Percentiles rank a stretch among this genome's conserved stretches.
These are phyloP conservation scores for Cryptosporidium canis DNA, from an alignment of 169 alveolate species.

Conservation along the genomic window DNA sequence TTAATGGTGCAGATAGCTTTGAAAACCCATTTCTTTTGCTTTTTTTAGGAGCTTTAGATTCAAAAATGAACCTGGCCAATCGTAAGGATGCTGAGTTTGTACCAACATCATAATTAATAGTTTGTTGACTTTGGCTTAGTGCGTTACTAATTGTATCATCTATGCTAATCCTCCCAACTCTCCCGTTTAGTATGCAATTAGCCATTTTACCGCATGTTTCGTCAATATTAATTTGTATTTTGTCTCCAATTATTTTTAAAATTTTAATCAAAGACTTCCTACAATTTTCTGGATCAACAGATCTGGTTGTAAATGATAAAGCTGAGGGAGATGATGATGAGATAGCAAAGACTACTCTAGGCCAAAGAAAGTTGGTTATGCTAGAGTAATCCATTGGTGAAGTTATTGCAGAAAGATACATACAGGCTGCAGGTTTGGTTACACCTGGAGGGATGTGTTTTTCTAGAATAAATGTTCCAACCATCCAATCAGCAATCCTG, in stretches of 20 bases:
- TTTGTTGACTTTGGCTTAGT: constrained; percentile 9
- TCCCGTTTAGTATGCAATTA: constrained; percentile 30
- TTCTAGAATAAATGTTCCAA: constrained; percentile 62
- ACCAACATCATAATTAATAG: constrained; percentile 24
- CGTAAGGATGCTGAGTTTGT: constrained; percentile 66
- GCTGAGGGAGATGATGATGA: constrained; percentile 64
- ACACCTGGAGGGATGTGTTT: constrained; percentile 72
- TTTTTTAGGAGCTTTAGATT: constrained; percentile 44
- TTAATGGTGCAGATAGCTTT: constrained; percentile 56
- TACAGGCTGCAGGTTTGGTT: constrained; percentile 67
- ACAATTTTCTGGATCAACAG: constrained; percentile 71
- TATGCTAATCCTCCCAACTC: constrained; percentile 55
- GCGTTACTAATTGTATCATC: constrained; percentile 64
- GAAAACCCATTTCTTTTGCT: constrained; percentile 39
- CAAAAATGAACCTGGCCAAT: constrained; percentile 44
- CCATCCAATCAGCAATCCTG: constrained; percentile 69
- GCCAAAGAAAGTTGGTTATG: constrained; percentile 55
- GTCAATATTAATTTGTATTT: constrained; percentile 47
- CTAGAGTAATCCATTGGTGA: constrained; percentile 67
- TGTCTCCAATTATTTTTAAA: constrained; percentile 45
- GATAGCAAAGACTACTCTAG: constrained; percentile 49
- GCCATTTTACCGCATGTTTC: constrained; percentile 73
- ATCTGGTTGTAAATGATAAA: constrained; percentile 45
- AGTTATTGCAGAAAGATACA: constrained; percentile 57
- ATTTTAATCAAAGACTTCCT: constrained; percentile 37